A percentile compares a stretch with the other conserved stretches of the same genome.
These are phyloP conservation scores for Nevesoporus exiguus DNA, from an alignment of 768 basidiomycete species.

Conservation along the genomic window DNA sequence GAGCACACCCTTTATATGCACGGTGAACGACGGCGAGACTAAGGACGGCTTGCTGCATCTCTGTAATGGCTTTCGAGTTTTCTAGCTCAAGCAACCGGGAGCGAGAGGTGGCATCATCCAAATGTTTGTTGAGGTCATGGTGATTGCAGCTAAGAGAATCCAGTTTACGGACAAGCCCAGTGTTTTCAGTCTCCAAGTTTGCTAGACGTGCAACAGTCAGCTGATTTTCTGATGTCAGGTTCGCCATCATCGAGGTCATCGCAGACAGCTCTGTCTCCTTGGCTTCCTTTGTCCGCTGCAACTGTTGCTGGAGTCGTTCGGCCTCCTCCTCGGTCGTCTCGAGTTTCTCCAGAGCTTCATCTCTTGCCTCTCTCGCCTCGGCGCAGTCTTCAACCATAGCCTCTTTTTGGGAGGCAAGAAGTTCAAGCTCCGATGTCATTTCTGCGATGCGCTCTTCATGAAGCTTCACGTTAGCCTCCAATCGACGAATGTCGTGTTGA, in stretches of 20 bases:
- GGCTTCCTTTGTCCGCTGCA: conserved; percentile 19
- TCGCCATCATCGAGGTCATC: conserved; percentile 38
- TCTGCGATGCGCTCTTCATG: conserved; percentile 74
- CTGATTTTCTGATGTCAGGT: conserved; percentile 35
- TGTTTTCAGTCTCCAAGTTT: conserved; percentile 16
- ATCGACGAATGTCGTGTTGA: conserved; percentile 72
- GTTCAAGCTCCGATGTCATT: conserved; percentile 67
- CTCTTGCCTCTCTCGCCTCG: conserved; percentile 68
- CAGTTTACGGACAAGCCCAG: conserved; percentile 13
- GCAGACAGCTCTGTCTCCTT: conserved; percentile 36
- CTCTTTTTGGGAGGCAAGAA: conserved; percentile 60
- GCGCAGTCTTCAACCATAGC: conserved; percentile 86
- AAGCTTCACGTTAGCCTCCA: conserved; percentile 70
- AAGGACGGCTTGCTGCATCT: conserved; percentile 19
- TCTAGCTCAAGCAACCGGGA: conserved; percentile 13
- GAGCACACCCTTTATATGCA: conserved; percentile 14
- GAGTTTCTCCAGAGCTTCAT: conserved; percentile 51
- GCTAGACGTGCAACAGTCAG: conserved; percentile 17
- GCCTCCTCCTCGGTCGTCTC: conserved; percentile 64
- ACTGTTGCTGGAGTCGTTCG: conserved; percentile 41
- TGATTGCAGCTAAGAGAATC: conserved; percentile 10
- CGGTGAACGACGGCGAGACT: conserved; percentile 23
- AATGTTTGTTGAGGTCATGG: conserved; percentile 9
- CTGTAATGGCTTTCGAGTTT: conserved; percentile 1
- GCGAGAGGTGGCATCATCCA: conserved; percentile 3